phyloP scores from a whole-genome alignment of 202 grass and related monocot species.

The Dendrocalamus latiflorus region DNA sequence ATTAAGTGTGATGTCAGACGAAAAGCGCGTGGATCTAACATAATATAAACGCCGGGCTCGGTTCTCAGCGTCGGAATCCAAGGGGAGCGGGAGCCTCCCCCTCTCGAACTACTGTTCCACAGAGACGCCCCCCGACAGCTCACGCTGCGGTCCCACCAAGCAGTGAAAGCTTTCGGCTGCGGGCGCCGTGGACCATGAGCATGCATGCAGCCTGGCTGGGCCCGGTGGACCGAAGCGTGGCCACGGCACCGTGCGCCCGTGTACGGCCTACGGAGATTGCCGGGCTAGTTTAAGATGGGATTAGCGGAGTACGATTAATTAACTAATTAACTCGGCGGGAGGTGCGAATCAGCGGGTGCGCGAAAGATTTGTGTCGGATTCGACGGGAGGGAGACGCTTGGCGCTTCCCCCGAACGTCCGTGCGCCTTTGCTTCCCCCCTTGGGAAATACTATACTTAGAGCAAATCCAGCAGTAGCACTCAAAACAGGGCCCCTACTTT shows the following conservation, averaged over 20 bases:
- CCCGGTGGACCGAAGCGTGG: too few species aligned
- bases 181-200: background rate
- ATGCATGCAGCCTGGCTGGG: too few species aligned
- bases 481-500: too few species aligned
- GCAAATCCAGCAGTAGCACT: too few species aligned
- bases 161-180: background rate
- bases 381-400: background rate
- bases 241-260: background rate
- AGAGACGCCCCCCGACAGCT: background rate
- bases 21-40: background rate
- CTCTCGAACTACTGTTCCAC: background rate
- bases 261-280: background rate
- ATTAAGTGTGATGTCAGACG: constrained; percentile 22
- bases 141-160: background rate
- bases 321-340: too few species aligned
- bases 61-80: constrained; percentile 8
- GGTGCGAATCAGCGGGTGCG: background rate
- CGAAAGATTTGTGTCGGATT: constrained; percentile 1
- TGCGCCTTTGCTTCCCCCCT: too few species aligned
- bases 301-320: background rate
- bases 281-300: background rate
- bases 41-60: background rate
- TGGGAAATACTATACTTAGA: too few species aligned
- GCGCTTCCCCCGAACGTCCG: too few species aligned
- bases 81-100: background rate